Conservation (phyloP, 1,284 basidiomycete genomes). For the Puccinia hordei region DNA sequence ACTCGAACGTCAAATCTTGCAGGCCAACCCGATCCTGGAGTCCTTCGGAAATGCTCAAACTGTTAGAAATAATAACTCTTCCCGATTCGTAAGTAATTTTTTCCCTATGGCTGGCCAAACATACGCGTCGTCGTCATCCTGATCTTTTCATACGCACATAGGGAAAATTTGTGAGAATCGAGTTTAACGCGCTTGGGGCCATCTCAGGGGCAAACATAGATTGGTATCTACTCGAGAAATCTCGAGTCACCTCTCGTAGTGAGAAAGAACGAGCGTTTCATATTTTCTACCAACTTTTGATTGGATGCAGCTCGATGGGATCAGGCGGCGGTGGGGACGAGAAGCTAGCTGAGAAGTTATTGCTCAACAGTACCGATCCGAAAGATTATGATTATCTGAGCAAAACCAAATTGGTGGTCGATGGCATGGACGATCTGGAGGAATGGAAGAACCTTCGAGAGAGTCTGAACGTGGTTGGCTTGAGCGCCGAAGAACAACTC, state of each 20-base stretch:
- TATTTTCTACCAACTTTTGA: slow-evolving; percentile 88
- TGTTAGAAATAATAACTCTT: slow-evolving; percentile 97
- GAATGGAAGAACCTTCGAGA: slow-evolving; percentile 83
- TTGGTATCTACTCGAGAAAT: slow-evolving; percentile 99
- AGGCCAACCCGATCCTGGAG: slow-evolving; percentile 96
- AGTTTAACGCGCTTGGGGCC: slow-evolving; percentile 87
- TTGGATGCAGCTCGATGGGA: slow-evolving; percentile 57
- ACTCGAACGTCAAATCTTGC: slow-evolving; percentile 92
- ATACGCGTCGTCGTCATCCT: not conserved
- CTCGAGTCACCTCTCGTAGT: slow-evolving; percentile 83
- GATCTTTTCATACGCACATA: slow-evolving; percentile 31
- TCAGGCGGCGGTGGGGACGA: slow-evolving; percentile 51
- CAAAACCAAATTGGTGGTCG: slow-evolving; percentile 82
- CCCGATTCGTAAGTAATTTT: slow-evolving; percentile 70
- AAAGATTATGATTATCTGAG: slow-evolving; percentile 90
- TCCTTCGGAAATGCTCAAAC: slow-evolving; percentile 99
- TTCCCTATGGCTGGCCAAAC: not conserved
- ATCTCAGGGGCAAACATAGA: slow-evolving; percentile 98
- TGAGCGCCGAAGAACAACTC: slow-evolving; percentile 78
- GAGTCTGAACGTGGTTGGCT: slow-evolving; percentile 83
- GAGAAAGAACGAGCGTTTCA: slow-evolving; percentile 92
- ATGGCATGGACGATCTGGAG: slow-evolving; percentile 87
- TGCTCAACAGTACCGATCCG: slow-evolving; percentile 71
- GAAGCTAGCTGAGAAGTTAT: slow-evolving; percentile 67
- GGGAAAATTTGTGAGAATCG: slow-evolving; percentile 96